phyloP scores from a whole-genome alignment of 2,329 filamentous ascomycete species.

The Chalaropsis ovoidea region DNA sequence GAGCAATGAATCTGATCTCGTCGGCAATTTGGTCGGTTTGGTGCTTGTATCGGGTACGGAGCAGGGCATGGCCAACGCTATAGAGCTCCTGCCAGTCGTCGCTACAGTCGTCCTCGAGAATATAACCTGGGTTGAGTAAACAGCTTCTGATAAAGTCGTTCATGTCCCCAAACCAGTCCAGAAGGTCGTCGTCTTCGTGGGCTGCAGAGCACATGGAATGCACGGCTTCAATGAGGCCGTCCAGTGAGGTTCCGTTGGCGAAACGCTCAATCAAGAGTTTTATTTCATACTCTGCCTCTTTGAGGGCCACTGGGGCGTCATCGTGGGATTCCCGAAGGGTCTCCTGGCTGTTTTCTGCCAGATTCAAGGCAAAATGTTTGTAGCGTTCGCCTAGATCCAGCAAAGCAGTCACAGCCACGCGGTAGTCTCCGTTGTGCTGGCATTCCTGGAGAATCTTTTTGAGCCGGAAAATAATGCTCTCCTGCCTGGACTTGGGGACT shows the following conservation, averaged over 20 bases:
- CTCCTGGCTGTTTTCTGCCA: constrained; percentile 54
- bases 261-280: constrained; percentile 88
- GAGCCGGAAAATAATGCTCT: constrained; percentile 81
- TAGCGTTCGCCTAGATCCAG: constrained; percentile 79
- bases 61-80: constrained; percentile 73
- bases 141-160: constrained; percentile 71
- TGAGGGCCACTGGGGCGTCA: constrained; percentile 48
- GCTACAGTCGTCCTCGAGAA: constrained; percentile 70
- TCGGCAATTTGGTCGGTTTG: constrained; percentile 82
- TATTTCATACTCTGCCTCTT: constrained; percentile 66
- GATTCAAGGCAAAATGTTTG: constrained; percentile 56
- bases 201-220: constrained; percentile 79
- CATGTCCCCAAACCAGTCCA: constrained; percentile 75
- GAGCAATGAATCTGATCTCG: constrained; percentile 78
- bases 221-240: constrained; percentile 77
- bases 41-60: constrained; percentile 75
- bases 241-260: constrained; percentile 82
- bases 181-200: constrained; percentile 75
- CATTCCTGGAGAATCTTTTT: constrained; percentile 98
- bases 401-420: constrained; percentile 80
- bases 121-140: constrained; percentile 80
- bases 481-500: constrained; percentile 82
- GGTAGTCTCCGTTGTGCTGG: constrained; percentile 89
- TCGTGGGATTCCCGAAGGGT: constrained; percentile 56
- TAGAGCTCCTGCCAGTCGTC: constrained; percentile 76